Evolutionary conservation across 148 eudicot genomes (phyloP), one percentile per base, ranked within the genome.

Genomic region (Linanthus parryae): DNA sequence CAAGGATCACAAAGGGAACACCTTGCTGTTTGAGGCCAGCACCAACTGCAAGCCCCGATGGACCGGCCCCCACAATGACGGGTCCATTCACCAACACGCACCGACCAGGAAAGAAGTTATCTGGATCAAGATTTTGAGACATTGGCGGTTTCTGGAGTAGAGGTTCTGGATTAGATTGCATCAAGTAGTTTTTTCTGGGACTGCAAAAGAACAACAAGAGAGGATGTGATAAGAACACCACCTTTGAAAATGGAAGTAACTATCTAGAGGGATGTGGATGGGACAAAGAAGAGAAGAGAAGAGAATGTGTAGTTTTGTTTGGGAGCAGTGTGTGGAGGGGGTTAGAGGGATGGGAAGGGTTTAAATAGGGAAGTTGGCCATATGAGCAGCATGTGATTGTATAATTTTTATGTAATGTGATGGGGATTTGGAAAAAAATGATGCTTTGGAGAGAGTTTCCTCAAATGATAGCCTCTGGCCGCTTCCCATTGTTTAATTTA

Each of bases 371-470:
- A 31, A 52, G 35, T 25, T 52, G 35, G 51, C 38, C 26, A 33
- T 45, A 46, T 42, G 41, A 31, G 47, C 36, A 41, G 48, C 54
- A 54, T 56, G 56, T 48, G 59, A 64, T 56, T 48, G 59, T n/a
- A n/a, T n/a, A n/a, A n/a, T n/a, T n/a, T n/a, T n/a, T n/a, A n/a
- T n/a, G n/a, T n/a, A n/a, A n/a, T n/a, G n/a, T n/a, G n/a, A n/a
- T n/a, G n/a, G n/a, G 34, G 61, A 64, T 52, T 62, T n/a, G n/a
- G n/a, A n/a, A n/a, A 45, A 62, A 51, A 62, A 60, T 19, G 39
- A 43, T 62, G 50, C 11, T 46, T 47, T 54, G 19, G n/a, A 25
- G 6, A 4, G 16, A 19, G 16, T 38, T 9, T 44, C 38, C 6
- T 33, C 18, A 24, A 7, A 44, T 44, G 15, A 26, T 27, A 35